Conservation (phyloP, 345 rosid species). For the Syzygium grande region DNA sequence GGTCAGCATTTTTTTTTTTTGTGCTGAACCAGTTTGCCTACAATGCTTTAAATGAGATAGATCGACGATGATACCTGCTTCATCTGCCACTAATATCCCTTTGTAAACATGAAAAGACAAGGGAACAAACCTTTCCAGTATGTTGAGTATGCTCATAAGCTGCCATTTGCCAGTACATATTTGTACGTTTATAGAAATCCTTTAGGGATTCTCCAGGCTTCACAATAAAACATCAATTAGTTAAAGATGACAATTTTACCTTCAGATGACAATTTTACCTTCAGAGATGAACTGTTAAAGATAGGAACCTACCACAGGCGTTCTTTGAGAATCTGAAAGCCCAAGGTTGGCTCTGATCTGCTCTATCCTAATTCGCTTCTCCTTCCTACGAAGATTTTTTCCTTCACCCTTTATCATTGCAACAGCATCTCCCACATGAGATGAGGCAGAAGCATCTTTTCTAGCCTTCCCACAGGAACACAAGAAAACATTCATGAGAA, state of each 20-base stretch:
- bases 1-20: background rate
- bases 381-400: slow-evolving; percentile 72
- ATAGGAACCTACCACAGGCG: slow-evolving; percentile 53
- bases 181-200: slow-evolving; percentile 90
- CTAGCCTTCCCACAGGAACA: background rate
- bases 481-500: background rate
- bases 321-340: slow-evolving; percentile 93
- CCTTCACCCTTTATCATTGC: slow-evolving; percentile 84
- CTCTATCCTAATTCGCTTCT: slow-evolving; percentile 86
- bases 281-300: background rate
- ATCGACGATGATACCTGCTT: background rate
- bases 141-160: slow-evolving; percentile 97
- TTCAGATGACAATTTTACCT: background rate
- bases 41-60: background rate
- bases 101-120: background rate
- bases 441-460: background rate
- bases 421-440: slow-evolving; percentile 69
- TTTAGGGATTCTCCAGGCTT: slow-evolving; percentile 93
- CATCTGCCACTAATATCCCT: background rate
- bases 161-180: slow-evolving; percentile 98
- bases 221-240: background rate
- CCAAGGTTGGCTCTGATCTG: slow-evolving; percentile 94
- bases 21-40: background rate
- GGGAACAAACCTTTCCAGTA: slow-evolving; percentile 79
- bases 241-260: background rate